Conservation (phyloP, 768 basidiomycete genomes). For the Suillus decipiens region DNA sequence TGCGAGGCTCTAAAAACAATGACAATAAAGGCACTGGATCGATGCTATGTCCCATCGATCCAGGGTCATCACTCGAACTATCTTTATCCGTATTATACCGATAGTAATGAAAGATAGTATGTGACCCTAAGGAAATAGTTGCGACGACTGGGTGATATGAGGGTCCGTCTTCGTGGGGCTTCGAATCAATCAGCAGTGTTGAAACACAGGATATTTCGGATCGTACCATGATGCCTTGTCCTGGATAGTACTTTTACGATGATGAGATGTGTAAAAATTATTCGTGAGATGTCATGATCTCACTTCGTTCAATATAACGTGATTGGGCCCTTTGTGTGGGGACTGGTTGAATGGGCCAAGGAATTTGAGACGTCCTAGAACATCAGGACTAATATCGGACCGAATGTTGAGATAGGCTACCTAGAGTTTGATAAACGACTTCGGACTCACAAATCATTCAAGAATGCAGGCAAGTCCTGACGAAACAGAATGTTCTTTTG, state of each 20-base stretch:
- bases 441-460: conserved; percentile 60
- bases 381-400: conserved; percentile 61
- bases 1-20: conserved; percentile 82
- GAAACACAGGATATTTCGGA: conserved; percentile 14
- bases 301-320: conserved; percentile 88
- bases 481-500: conserved; percentile 67
- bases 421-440: conserved; percentile 10
- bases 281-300: conserved; percentile 16
- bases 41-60: conserved; percentile 51
- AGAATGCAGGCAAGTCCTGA: conserved; percentile 69
- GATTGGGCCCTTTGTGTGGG: conserved; percentile 75
- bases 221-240: conserved; percentile 91
- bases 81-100: conserved; percentile 52
- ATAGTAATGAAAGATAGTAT: conserved; percentile 83
- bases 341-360: conserved; percentile 66
- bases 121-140: conserved; percentile 87
- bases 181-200: conserved; percentile 10
- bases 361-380: conserved; percentile 66
- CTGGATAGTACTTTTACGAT: conserved; percentile 67
- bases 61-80: conserved; percentile 20
- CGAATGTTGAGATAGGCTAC: conserved; percentile 12
- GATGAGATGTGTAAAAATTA: conserved; percentile 15
- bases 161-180: conserved; percentile 95
- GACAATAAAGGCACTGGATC: conserved; percentile 66
- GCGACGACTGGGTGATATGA: conserved; percentile 86